Percentiles rank a stretch among this genome's conserved stretches.
Evolutionary conservation across 768 basidiomycete genomes (phyloP).

Genomic region (Leccinum incarnatum): DNA sequence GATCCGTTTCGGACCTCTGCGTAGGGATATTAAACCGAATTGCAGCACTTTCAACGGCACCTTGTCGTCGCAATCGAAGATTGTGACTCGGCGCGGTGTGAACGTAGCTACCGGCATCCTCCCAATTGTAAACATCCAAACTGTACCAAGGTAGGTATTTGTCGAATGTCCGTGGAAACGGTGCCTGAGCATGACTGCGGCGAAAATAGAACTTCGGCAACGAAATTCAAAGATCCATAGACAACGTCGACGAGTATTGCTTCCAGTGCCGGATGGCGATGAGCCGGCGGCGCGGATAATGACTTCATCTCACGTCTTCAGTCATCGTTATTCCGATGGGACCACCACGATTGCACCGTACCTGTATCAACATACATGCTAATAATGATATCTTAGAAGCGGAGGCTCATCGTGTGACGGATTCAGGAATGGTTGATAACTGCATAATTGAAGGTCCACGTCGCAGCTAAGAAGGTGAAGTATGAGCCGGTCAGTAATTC

Average conservation of each 20-base stretch:
- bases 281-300: constrained; percentile 29
- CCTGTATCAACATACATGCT: constrained; percentile 25
- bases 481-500: neutral
- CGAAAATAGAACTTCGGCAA: constrained; percentile 56
- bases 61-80: constrained; percentile 71
- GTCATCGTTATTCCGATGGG: constrained; percentile 1
- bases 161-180: constrained; percentile 8
- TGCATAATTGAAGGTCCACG: constrained; percentile 1
- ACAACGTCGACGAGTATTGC: constrained; percentile 70
- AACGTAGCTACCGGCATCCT: constrained; percentile 60
- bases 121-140: constrained; percentile 49
- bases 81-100: constrained; percentile 63
- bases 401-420: constrained; percentile 1
- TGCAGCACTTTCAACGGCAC: constrained; percentile 78
- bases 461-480: neutral
- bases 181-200: constrained; percentile 7
- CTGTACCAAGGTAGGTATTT: constrained; percentile 55
- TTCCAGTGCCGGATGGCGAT: constrained; percentile 65
- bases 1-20: constrained; percentile 4
- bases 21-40: constrained; percentile 10
- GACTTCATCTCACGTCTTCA: neutral
- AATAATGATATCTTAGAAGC: constrained; percentile 13
- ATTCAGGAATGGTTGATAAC: neutral
- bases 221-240: constrained; percentile 67
- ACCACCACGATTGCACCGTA: constrained; percentile 28